phyloP scores from a whole-genome alignment of 495 filamentous ascomycete species.

The Bathelium albidoporum region DNA sequence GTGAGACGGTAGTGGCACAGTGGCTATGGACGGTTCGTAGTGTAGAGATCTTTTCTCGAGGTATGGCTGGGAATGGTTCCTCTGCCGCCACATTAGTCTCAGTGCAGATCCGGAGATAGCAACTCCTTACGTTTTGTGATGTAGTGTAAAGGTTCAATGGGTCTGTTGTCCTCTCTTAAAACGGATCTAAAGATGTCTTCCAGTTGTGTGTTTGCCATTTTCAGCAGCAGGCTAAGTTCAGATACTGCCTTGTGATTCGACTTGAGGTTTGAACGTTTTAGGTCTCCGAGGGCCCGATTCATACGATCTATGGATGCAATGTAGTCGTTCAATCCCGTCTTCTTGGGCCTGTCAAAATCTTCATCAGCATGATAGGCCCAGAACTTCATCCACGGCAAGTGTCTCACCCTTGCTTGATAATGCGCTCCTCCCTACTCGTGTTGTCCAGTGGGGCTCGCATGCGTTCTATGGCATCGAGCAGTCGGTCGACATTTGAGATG shows the following conservation, averaged over 20 bases:
- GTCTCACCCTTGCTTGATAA: constrained; percentile 69
- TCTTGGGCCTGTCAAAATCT: constrained; percentile 50
- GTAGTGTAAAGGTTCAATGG: constrained; percentile 83
- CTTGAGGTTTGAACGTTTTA: constrained; percentile 76
- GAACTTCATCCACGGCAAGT: not conserved
- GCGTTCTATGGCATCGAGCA: constrained; percentile 75
- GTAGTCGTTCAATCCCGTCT: constrained; percentile 72
- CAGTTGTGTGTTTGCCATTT: constrained; percentile 65
- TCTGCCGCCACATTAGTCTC: constrained; percentile 30
- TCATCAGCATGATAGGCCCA: not conserved
- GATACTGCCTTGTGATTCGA: constrained; percentile 83
- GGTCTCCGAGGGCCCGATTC: constrained; percentile 65
- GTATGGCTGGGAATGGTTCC: constrained; percentile 57
- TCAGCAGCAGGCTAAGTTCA: constrained; percentile 67
- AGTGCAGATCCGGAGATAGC: constrained; percentile 36
- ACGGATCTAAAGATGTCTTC: constrained; percentile 71
- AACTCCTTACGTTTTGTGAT: constrained; percentile 65
- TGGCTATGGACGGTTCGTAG: constrained; percentile 49
- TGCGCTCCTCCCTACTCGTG: constrained; percentile 77
- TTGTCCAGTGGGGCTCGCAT: constrained; percentile 81
- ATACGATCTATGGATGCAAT: constrained; percentile 80
- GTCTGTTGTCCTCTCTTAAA: constrained; percentile 58
- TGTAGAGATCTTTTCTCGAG: constrained; percentile 46
- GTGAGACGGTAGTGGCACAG: constrained; percentile 43
- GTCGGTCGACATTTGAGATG: constrained; percentile 75